Conservation (phyloP, 148 eudicot species). For the Cornus florida region DNA sequence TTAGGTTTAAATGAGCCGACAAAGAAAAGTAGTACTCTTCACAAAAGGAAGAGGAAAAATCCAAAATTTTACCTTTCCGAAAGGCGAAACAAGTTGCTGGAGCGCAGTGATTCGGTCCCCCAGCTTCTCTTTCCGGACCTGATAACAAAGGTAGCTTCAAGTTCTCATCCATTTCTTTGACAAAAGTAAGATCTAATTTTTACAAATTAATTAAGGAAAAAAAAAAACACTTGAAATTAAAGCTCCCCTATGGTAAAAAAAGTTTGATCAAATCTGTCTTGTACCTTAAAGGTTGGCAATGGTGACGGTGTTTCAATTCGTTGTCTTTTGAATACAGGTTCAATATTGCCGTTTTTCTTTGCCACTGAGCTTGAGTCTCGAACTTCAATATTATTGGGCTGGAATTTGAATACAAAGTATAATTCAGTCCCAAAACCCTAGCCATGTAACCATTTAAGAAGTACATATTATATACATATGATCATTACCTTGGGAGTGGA, state of each 20-base stretch:
- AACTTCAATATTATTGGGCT: conserved; percentile 30
- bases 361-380: conserved; percentile 22
- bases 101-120: conserved; percentile 93
- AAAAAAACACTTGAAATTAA: not conserved
- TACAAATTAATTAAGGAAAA: not conserved
- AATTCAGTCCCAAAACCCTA: conserved; percentile 24
- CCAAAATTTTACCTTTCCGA: conserved; percentile 66
- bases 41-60: conserved; percentile 8
- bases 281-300: conserved; percentile 89
- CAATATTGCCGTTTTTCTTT: conserved; percentile 35
- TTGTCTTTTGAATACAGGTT: conserved; percentile 56
- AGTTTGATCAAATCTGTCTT: not conserved
- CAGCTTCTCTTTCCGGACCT: conserved; percentile 95
- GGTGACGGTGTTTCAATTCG: conserved; percentile 76
- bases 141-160: conserved; percentile 2
- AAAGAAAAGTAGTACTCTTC: not conserved
- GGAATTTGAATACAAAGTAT: not conserved
- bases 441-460: not conserved
- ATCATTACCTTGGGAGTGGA: conserved; percentile 40
- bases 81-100: conserved; percentile 92
- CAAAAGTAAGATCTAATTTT: not conserved
- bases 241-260: not conserved
- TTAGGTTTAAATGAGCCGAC: not conserved
- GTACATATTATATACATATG: not conserved
- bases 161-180: conserved; percentile 16